Conservation (phyloP, 2,329 filamentous ascomycete genomes). For the Stachybotrys chartarum region DNA sequence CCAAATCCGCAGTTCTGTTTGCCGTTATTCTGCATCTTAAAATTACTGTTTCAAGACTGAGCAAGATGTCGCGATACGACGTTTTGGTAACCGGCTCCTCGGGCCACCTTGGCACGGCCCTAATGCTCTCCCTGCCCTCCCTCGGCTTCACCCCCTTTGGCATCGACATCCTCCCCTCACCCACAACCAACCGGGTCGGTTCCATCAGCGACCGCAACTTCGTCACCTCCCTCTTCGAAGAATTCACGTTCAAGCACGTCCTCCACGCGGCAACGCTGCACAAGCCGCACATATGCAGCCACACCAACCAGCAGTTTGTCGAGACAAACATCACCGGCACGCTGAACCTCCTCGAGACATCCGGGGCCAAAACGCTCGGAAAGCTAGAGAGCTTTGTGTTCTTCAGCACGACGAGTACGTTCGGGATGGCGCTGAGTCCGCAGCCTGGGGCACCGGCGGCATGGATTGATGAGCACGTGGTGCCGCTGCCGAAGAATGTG, state of each 20-base stretch:
- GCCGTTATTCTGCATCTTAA: neutral
- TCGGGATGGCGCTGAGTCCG: constrained; percentile 32
- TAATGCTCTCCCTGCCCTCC: constrained; percentile 33
- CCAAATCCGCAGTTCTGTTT: no score
- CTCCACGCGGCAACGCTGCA: constrained; percentile 39
- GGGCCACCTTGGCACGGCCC: constrained; percentile 37
- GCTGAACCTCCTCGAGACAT: constrained; percentile 31
- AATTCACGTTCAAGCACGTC: constrained; percentile 29
- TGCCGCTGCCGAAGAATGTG: constrained; percentile 37
- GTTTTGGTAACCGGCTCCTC: constrained; percentile 40
- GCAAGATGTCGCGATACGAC: constrained; percentile 13
- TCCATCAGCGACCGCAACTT: constrained; percentile 28
- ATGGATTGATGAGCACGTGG: constrained; percentile 36
- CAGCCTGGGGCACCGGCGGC: constrained; percentile 26
- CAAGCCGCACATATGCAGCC: constrained; percentile 38
- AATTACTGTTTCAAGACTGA: neutral
- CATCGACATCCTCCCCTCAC: constrained; percentile 32
- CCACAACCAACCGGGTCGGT: constrained; percentile 27
- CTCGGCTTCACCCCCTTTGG: constrained; percentile 33
- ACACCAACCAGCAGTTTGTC: constrained; percentile 35
- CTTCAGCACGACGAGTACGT: constrained; percentile 38
- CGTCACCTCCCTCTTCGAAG: constrained; percentile 20
- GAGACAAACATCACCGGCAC: constrained; percentile 38
- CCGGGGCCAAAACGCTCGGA: constrained; percentile 12
- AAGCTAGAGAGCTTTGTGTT: constrained; percentile 33